Evolutionary conservation across 306 rosid species (phyloP).

Genomic region (Cicer pinnatifidum): DNA sequence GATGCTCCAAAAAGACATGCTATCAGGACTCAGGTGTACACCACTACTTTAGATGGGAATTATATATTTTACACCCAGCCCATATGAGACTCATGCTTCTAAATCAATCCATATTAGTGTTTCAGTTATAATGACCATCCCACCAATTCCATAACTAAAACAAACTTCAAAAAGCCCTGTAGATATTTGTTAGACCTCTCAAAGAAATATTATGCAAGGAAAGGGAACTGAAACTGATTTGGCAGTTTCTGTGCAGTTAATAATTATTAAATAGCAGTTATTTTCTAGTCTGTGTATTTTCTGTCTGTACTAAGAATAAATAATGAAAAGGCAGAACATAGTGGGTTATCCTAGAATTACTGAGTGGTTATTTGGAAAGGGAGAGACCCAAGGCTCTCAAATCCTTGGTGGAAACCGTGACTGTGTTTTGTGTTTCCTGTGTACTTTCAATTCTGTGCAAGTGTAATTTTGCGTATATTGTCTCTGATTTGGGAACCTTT

Average conservation of each 20-base stretch:
- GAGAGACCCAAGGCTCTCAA: neutral
- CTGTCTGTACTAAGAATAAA: too few relatives aligned
- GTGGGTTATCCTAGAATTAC: too few relatives aligned
- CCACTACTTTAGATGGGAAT: constrained; percentile 1
- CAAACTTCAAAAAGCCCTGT: neutral
- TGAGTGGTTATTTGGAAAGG: too few relatives aligned
- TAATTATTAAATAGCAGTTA: too few relatives aligned
- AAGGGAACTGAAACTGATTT: too few relatives aligned
- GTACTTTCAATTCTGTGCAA: neutral
- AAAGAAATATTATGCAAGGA: too few relatives aligned
- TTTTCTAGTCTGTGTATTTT: too few relatives aligned
- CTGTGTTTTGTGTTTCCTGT: neutral
- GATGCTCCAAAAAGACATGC: constrained; percentile 24
- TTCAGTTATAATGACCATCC: neutral
- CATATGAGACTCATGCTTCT: neutral
- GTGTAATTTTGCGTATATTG: neutral
- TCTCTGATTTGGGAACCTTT: neutral
- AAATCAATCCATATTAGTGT: neutral
- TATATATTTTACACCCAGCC: neutral
- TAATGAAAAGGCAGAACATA: too few relatives aligned
- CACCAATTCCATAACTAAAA: constrained; percentile 5
- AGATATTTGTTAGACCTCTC: too few relatives aligned
- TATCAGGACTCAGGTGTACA: neutral
- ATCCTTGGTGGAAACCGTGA: neutral
- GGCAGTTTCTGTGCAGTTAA: too few relatives aligned